Evolutionary conservation across 2,329 filamentous ascomycete species (phyloP), one percentile per base, ranked within the genome.

Genomic region (Cladophialophora yegresii): DNA sequence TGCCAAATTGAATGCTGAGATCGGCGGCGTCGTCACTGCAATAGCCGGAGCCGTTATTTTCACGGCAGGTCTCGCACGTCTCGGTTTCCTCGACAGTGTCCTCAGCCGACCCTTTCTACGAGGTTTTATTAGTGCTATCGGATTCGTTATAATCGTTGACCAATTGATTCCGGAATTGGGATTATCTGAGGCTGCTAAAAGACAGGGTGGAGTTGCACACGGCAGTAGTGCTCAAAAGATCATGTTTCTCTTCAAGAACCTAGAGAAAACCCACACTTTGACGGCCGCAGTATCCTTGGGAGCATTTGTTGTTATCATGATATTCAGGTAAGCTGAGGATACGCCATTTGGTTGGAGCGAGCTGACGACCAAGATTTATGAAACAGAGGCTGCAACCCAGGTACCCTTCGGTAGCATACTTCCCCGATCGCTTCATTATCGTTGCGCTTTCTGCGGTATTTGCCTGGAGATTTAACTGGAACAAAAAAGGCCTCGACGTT

Each of bases 51-150:
- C 89, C 1, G 92, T 93, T 71, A 93, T 98, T 51, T 84, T 98
- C n/a, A 81, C 92, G 55, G 92, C 93, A 13, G 95, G 95, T 0
- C 75, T 96, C 28, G 90, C 90, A 26, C 85, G 95, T 13, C 80
- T 99, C 3, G 95, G 95, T 0, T 99, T 98, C 72, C 78, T 99
- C 66, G 95, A 99, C 74, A 96, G 92, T 72, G 93, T 99, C 10
- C 83, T 99, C 40, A 97, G 93, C 71, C 85, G 92, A 36, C 95
- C 95, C 0, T 98, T 99, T 72, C 79, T 98, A 62, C 84, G 95
- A 65, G 95, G 95, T 0, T 99, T 99, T 79, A 97, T 99, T 77
- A 96, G 91, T 63, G 95, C 95, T 57, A 96, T 99, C 74, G 95
- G 95, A 55, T 91, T 97, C 62, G 93, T 98, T 69, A 98, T 99